Conservation (phyloP, 371 early-diverging fungal genomes). For the Zychaea mexicana region DNA sequence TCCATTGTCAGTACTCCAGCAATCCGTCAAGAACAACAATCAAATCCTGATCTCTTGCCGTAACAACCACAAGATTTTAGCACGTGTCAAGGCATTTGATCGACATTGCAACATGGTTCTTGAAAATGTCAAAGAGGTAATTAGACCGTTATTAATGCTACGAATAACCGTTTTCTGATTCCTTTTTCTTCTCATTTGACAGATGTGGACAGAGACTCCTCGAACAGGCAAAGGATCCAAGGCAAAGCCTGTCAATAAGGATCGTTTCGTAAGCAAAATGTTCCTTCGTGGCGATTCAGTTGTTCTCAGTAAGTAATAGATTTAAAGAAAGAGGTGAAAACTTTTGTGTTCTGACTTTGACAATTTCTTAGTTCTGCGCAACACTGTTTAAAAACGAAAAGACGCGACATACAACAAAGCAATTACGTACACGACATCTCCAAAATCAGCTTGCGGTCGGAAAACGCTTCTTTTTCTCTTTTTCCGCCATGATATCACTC, state of each 20-base stretch:
- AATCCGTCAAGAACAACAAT: constrained; percentile 94
- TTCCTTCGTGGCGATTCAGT: constrained; percentile 98
- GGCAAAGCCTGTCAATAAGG: constrained; percentile 96
- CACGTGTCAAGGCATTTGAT: constrained; percentile 98
- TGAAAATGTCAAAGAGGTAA: constrained; percentile 97
- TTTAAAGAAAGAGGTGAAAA: neutral
- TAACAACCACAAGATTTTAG: constrained; percentile 96
- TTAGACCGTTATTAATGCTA: constrained; percentile 2
- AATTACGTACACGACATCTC: no score
- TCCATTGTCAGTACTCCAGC: constrained; percentile 93
- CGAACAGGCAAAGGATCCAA: constrained; percentile 88
- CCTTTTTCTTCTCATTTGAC: constrained; percentile 7
- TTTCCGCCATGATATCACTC: neutral
- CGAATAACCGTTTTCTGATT: neutral
- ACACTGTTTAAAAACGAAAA: constrained; percentile 20
- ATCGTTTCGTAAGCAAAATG: constrained; percentile 97
- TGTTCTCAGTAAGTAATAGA: constrained; percentile 63
- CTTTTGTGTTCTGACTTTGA: neutral
- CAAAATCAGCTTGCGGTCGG: no score
- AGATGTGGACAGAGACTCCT: constrained; percentile 98
- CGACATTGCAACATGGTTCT: constrained; percentile 99
- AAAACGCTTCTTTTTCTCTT: neutral
- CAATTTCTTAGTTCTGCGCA: constrained; percentile 22
- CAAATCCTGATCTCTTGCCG: constrained; percentile 95
- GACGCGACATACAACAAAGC: no score